Evolutionary conservation across 148 eudicot species (phyloP).

Genomic region (Suaeda aralocaspica): DNA sequence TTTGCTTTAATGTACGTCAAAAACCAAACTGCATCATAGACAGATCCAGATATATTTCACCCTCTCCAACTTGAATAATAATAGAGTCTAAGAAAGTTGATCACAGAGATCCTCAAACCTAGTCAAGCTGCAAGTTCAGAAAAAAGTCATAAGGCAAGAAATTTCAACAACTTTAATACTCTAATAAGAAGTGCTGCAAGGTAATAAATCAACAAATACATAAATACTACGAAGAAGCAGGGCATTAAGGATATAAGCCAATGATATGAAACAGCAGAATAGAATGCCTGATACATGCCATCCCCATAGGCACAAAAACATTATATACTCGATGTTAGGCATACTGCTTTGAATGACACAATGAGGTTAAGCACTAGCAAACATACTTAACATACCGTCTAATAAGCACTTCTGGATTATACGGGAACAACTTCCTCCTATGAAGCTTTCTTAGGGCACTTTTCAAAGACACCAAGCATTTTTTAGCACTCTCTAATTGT

Average conservation of each 20-base stretch:
- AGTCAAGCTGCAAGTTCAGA: constrained; percentile 51
- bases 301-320: too few species aligned
- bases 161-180: background rate
- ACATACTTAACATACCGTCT: constrained; percentile 56
- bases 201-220: too few species aligned
- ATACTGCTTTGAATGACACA: too few species aligned
- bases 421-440: constrained; percentile 70
- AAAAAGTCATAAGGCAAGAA: constrained; percentile 6
- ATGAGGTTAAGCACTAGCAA: too few species aligned
- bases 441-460: constrained; percentile 52
- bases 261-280: too few species aligned
- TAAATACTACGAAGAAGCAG: too few species aligned
- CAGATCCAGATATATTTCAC: background rate
- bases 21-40: background rate
- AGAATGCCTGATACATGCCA: too few species aligned
- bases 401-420: constrained; percentile 81
- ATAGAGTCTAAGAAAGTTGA: constrained; percentile 15
- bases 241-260: background rate
- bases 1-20: too few species aligned
- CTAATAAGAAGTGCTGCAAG: too few species aligned
- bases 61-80: background rate
- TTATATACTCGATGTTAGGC: too few species aligned
- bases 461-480: constrained; percentile 63
- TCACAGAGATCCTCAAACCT: constrained; percentile 64
- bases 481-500: constrained; percentile 47